Evolutionary conservation across 2,329 filamentous ascomycete species (phyloP), one percentile per base, ranked within the genome.

Genomic region (Microcera coccophila): DNA sequence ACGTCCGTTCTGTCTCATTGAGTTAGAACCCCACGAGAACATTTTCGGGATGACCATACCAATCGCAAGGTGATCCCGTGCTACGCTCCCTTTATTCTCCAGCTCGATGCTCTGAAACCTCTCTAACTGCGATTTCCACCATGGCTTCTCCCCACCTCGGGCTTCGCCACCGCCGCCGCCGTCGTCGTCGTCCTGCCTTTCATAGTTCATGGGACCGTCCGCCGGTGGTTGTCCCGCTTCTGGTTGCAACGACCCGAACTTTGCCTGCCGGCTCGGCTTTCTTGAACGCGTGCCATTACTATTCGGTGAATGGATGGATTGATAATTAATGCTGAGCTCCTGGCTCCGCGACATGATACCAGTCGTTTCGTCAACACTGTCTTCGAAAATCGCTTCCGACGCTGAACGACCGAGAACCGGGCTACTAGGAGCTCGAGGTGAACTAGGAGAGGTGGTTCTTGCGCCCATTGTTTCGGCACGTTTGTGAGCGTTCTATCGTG

Each of bases 61-160:
- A 37, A 93, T 68, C 17, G 87, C 87, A 42, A 93, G 70, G 68
- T 93, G 87, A 64, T 93, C 87, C 57, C 87, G 73, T 10, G 87
- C 87, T 29, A 91, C 87, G 60, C 84, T 88, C 29, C 87, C 87
- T 65, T 89, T 91, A 60, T 93, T 93, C 64, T 93, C 87, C 47
- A 93, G 66, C 69, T 91, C 87, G 39, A 93, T 75, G 4, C 78
- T 79, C 55, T 70, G 73, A 39, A 83, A 74, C 44, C 71, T 65
- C 7, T 61, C 66, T 18, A 73, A 53, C 29, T 78, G 62, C 22
- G 60, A 59, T 54, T 69, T 68, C 74, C 76, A 81, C 76, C 82
- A 81, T 32, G 52, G 48, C 47, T 17, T 45, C 22, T 57, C 46
- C 5, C 52, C 52, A n/a, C 54, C 45, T 20, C 46, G 50, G 9